Conservation (phyloP, 352 stramenopile species). For the Globisporangium canariense region DNA sequence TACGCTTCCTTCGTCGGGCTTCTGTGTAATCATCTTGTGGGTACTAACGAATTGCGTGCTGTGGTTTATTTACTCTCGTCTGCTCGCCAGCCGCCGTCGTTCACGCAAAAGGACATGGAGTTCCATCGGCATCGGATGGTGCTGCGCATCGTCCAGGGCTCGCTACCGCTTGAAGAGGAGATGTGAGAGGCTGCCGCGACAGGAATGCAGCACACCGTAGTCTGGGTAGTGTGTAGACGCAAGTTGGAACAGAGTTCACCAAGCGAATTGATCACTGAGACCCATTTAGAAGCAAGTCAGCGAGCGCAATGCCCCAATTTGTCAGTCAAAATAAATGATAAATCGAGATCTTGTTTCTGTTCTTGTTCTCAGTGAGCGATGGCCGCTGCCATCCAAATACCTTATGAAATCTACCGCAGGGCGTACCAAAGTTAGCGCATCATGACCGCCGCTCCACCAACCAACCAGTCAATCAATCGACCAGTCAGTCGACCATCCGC, state of each 20-base stretch:
- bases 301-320: background rate
- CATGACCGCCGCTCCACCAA: background rate
- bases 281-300: background rate
- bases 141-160: slow-evolving; percentile 62
- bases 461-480: background rate
- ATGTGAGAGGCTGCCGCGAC: slow-evolving; percentile 28
- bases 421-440: background rate
- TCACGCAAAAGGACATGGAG: slow-evolving; percentile 80
- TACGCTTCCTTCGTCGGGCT: slow-evolving; percentile 19
- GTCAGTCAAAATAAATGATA: background rate
- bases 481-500: background rate
- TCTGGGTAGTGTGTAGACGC: background rate
- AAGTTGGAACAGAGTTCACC: background rate
- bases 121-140: slow-evolving; percentile 84
- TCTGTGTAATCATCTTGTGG: background rate
- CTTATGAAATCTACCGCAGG: slow-evolving; percentile 8
- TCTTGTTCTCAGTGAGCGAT: background rate
- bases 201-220: background rate
- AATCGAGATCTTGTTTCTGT: slow-evolving; percentile 9
- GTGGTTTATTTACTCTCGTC: background rate
- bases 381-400: slow-evolving; percentile 10
- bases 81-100: slow-evolving; percentile 43
- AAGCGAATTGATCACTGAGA: background rate
- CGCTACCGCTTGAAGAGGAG: slow-evolving; percentile 64
- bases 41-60: slow-evolving; percentile 2